A percentile compares a stretch with the other conserved stretches of the same genome.
Evolutionary conservation across 2,329 filamentous ascomycete genomes (phyloP).

Genomic region (Cladophialophora yegresii): DNA sequence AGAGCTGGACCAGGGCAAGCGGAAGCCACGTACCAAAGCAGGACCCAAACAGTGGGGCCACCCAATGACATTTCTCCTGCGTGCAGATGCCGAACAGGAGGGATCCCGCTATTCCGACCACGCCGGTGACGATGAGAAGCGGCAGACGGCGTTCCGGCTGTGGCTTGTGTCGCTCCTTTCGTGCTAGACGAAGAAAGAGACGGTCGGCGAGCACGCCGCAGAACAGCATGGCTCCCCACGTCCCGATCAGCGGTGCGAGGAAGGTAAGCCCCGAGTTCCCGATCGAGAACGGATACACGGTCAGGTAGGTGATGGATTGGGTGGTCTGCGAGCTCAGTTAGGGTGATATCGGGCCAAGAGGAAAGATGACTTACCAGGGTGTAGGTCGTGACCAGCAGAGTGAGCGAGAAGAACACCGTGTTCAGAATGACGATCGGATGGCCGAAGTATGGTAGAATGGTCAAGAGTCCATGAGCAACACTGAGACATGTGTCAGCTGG

Average conservation of each 20-base stretch:
- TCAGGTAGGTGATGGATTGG: conserved; percentile 60
- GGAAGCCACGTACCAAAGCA: conserved; percentile 15
- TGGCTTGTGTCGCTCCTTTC: conserved; percentile 12
- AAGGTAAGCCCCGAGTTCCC: conserved; percentile 47
- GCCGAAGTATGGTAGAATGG: conserved; percentile 22
- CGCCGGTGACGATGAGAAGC: conserved; percentile 17
- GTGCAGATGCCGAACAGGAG: conserved; percentile 24
- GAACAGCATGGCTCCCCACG: conserved; percentile 23
- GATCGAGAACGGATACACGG: conserved; percentile 62
- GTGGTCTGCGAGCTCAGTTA: conserved; percentile 13
- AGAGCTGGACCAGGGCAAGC: background rate
- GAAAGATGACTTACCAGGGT: conserved; percentile 14
- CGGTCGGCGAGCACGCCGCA: conserved; percentile 23
- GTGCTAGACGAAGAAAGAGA: conserved; percentile 12
- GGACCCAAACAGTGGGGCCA: conserved; percentile 21
- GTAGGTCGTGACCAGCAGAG: conserved; percentile 18
- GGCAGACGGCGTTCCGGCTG: conserved; percentile 24
- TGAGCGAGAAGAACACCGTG: conserved; percentile 22
- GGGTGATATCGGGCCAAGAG: background rate
- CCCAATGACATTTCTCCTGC: conserved; percentile 22
- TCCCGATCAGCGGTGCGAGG: conserved; percentile 22
- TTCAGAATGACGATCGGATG: conserved; percentile 24
- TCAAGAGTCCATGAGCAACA: conserved; percentile 13
- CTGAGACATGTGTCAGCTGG: conserved; percentile 2
- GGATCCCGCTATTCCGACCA: conserved; percentile 18